These are phyloP conservation scores for Silene noctiflora DNA, from an alignment of 179 eudicot species.

Conservation along the genomic window DNA sequence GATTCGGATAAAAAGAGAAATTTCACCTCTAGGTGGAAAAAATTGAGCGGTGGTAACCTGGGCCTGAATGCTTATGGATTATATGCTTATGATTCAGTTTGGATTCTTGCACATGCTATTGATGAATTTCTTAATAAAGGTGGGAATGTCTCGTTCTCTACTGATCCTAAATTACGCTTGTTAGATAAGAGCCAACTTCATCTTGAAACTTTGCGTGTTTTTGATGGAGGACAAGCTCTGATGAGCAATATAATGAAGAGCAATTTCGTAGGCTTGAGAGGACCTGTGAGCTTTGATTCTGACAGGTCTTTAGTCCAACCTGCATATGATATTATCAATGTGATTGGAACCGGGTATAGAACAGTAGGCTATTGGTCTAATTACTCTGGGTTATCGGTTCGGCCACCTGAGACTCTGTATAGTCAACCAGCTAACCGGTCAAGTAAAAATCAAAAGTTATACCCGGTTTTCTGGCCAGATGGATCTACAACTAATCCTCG, in stretches of 20 bases:
- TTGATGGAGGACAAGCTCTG: conserved; percentile 67
- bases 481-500: conserved; percentile 62
- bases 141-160: conserved; percentile 67
- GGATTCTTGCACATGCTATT: conserved; percentile 78
- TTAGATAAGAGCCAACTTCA: conserved; percentile 38
- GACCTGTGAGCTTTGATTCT: conserved; percentile 56
- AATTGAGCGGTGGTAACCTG: conserved; percentile 43
- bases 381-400: conserved; percentile 64
- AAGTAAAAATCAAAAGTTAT: conserved; percentile 45
- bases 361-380: conserved; percentile 86
- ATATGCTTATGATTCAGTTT: conserved; percentile 82
- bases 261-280: conserved; percentile 66
- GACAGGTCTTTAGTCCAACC: conserved; percentile 56
- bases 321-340: conserved; percentile 75
- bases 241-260: conserved; percentile 50
- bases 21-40: conserved; percentile 56
- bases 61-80: conserved; percentile 73
- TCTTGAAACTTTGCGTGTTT: conserved; percentile 57
- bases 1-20: conserved; percentile 49
- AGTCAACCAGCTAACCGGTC: conserved; percentile 54
- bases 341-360: conserved; percentile 71
- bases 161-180: conserved; percentile 36
- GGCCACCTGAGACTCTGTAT: conserved; percentile 65
- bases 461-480: conserved; percentile 83
- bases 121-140: conserved; percentile 65